A percentile compares a stretch with the other conserved stretches of the same genome.
These are phyloP conservation scores for Solanum arcanum DNA, from an alignment of 257 asterid genomes.

Conservation along the genomic window DNA sequence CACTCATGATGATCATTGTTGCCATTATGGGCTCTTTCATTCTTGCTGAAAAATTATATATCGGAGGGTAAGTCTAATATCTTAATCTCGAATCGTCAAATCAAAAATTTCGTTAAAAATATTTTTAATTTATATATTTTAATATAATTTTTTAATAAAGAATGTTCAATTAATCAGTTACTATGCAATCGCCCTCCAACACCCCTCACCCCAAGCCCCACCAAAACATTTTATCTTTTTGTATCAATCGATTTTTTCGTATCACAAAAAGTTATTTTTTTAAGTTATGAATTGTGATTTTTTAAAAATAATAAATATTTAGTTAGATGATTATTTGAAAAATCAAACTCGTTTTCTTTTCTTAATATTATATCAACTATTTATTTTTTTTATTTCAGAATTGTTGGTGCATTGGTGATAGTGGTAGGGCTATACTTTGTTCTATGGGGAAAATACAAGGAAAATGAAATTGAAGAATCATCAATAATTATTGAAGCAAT, in stretches of 20 bases:
- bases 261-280: no score
- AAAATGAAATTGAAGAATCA: slow-evolving; percentile 20
- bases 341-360: background rate
- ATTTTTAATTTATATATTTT: no score
- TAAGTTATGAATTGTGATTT: background rate
- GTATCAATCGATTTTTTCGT: background rate
- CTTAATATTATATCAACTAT: background rate
- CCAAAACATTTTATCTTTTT: no score
- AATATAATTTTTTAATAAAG: rapidly evolving
- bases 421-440: slow-evolving; percentile 46
- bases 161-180: no score
- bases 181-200: background rate
- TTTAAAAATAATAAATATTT: background rate
- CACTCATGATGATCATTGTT: slow-evolving; percentile 89
- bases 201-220: background rate
- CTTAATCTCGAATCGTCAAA: rapidly evolving
- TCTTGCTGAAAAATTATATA: slow-evolving; percentile 60
- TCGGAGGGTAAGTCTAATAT: slow-evolving; percentile 58
- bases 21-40: slow-evolving; percentile 92
- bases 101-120: no score
- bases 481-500: slow-evolving; percentile 23
- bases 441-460: slow-evolving; percentile 55
- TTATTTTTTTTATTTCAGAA: background rate
- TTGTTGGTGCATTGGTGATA: slow-evolving; percentile 38
- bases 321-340: background rate